Evolutionary conservation across 768 basidiomycete species (phyloP), one percentile per base, ranked within the genome.

Genomic region (Xerocomellus chrysenteron): DNA sequence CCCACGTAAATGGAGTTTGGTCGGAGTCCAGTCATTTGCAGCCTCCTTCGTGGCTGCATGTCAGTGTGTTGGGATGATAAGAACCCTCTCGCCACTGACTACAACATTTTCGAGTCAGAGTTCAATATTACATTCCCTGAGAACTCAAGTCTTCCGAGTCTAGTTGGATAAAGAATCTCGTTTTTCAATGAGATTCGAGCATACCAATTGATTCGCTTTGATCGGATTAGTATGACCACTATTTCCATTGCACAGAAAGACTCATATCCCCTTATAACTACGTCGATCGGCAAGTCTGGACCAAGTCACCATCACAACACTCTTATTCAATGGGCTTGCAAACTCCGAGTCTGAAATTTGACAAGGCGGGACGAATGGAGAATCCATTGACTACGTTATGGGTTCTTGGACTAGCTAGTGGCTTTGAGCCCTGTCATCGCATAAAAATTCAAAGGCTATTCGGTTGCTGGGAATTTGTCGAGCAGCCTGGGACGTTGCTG

Each of bases 231-330:
- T 14, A 33, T 37, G 21, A 32, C 28, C 12, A 41, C 21, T 4
- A 52, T 57, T 56, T 62, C 52, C 66, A 59, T 68, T 58, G 47
- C 14, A 54, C 47, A 45, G 54, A 50, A 59, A 56, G 7, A 7
- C 40, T 51, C 42, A 50, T 55, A 59, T 59, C 46, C 37, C 28
- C 60, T 35, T 54, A 54, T 47, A 33, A 37, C 46, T 2, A 33
- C 39, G 47, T 62, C 52, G 56, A 65, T 66, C 59, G 53, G 26
- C 17, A 35, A 33, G 49, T 52, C 49, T 30, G n/a, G 51, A 50
- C 40, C 35, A 50, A 40, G 47, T 50, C 52, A 19, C 43, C 36
- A 41, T 49, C 39, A 45, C 40, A 35, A 37, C 37, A 45, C 17
- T 32, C 8, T 12, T 40, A 32, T 44, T 53, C 35, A n/a, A 42